A percentile compares a stretch with the other conserved stretches of the same genome.
phyloP scores from a whole-genome alignment of 83 land plant species.

The Picea abies region DNA sequence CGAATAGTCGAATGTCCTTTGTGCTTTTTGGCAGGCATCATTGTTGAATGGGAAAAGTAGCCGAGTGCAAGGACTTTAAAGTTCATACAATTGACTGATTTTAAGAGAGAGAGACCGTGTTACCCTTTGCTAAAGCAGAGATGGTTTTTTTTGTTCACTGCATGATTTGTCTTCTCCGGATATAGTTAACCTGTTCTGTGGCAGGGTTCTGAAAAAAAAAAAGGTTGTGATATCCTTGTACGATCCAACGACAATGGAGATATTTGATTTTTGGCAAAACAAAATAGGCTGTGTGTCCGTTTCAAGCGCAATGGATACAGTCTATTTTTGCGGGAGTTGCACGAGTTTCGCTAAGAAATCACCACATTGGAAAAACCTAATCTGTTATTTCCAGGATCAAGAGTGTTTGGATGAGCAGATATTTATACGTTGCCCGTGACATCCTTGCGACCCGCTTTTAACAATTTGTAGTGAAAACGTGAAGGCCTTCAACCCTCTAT shows the following conservation, averaged over 20 bases:
- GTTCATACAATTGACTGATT: no score
- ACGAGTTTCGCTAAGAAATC: neutral
- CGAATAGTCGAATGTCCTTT: neutral
- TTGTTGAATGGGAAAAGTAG: no score
- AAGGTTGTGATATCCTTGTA: no score
- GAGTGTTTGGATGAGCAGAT: neutral
- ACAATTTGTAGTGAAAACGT: neutral
- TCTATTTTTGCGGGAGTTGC: slow-evolving; percentile 5
- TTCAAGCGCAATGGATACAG: neutral
- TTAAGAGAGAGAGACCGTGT: neutral
- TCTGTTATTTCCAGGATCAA: neutral
- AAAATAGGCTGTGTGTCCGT: slow-evolving; percentile 12
- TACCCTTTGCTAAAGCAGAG: no score
- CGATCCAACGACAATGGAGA: neutral
- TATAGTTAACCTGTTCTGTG: neutral
- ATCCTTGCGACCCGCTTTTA: neutral
- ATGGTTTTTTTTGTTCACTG: no score
- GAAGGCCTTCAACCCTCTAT: neutral
- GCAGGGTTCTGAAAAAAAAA: neutral
- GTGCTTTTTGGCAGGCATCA: neutral
- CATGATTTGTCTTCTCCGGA: neutral
- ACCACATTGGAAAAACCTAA: slow-evolving; percentile 8
- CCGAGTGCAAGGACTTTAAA: no score
- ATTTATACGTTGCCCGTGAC: slow-evolving; percentile 11
- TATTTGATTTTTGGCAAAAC: slow-evolving; percentile 1